These are phyloP conservation scores for Colletotrichum tabaci DNA, from an alignment of 2,329 filamentous ascomycete species.

Conservation along the genomic window DNA sequence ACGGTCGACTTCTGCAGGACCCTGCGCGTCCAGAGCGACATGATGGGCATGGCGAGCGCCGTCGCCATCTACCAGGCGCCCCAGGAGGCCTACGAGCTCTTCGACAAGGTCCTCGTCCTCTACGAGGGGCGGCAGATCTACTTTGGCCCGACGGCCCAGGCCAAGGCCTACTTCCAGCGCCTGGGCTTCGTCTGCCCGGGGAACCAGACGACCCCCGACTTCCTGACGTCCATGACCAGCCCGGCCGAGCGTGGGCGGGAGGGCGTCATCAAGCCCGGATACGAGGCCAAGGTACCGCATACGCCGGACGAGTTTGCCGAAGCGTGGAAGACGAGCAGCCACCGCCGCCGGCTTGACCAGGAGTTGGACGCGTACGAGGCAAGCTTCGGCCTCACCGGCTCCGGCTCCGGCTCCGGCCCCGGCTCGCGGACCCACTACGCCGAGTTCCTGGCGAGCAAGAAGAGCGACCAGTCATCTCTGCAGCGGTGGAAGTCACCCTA, in stretches of 20 bases:
- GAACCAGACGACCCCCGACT: constrained; percentile 78
- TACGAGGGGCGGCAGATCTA: constrained; percentile 78
- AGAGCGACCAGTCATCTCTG: constrained; percentile 26
- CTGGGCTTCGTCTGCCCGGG: constrained; percentile 70
- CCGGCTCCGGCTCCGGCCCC: too few species aligned
- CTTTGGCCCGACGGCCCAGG: constrained; percentile 46
- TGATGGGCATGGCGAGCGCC: constrained; percentile 69
- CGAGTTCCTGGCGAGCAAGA: constrained; percentile 30
- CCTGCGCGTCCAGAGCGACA: constrained; percentile 71
- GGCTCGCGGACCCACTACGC: constrained; percentile 27
- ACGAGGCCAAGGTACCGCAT: constrained; percentile 52
- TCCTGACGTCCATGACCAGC: constrained; percentile 70
- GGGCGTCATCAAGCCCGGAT: constrained; percentile 52
- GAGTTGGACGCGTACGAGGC: constrained; percentile 28
- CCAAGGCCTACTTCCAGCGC: constrained; percentile 48
- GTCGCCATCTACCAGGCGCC: constrained; percentile 78
- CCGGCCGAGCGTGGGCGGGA: constrained; percentile 57
- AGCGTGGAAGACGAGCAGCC: constrained; percentile 50
- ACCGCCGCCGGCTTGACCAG: background rate
- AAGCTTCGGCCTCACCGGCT: constrained; percentile 5
- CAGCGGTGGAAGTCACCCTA: constrained; percentile 43
- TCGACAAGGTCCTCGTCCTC: constrained; percentile 78
- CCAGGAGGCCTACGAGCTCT: constrained; percentile 57
- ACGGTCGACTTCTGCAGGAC: constrained; percentile 77
- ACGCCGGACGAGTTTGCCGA: constrained; percentile 57